Base-by-base conservation (phyloP, 306 rosid species). In the Morella rubra region DNA sequence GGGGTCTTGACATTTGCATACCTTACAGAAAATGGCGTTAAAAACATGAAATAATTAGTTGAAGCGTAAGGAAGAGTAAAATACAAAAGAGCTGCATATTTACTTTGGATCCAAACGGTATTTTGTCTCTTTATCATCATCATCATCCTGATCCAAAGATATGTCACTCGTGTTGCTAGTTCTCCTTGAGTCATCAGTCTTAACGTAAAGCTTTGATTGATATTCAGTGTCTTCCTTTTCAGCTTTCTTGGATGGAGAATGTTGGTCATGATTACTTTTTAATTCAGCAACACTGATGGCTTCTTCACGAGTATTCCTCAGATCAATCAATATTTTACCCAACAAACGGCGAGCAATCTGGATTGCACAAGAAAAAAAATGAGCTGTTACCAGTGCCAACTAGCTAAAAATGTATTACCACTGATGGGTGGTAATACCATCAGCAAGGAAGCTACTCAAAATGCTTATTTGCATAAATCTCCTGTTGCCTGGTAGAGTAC, bases 71-170 rank as follows among this genome's bases (percentile, higher is more conserved):
- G 14, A 6, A 79, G 22, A 78, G 71, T 54, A 70, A 11, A 32
- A 14, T 19, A 75, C 19, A 75, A 47, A 61, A 27, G 64, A 79
- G 76, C 76, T 10, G 2, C 59, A 70, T 80, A 62, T 32, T 82
- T 60, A 95, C 99, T 95, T 87, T 79, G 99, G 99, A 86, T 95
- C 97, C 88, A 95, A 82, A 80, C 99, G 99, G 84, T 95, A 95
- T 92, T 95, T 89, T 72, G 93, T 87, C 87, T 95, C 97, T 73
- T 91, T 92, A 69, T 89, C 99, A 73, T 90, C 97, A 8, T 95
- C 99, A 6, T 95, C 99, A 77, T 95, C 99, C 82, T 89, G 96
- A 72, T 95, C 99, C 77, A 87, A 61, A 13, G 97, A 84, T 73
- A 80, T 72, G 24, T 91, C 92, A 76, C 82, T 87, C 14, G 86